Evolutionary conservation across 2,329 filamentous ascomycete species (phyloP).

Genomic region (Diaporthe capsici): DNA sequence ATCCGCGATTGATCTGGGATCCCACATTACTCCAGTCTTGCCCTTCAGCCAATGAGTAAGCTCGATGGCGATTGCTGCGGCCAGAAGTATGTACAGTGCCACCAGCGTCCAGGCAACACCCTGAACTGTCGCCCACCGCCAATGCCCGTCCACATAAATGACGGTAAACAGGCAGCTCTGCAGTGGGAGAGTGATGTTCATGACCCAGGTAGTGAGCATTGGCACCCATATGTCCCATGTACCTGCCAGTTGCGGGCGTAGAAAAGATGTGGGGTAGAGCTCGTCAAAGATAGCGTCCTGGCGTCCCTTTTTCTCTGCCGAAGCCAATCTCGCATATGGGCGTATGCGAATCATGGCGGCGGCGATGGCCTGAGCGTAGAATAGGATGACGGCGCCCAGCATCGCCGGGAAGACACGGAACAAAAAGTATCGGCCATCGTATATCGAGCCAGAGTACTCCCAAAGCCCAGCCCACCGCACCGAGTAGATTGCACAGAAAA

Average conservation of each 20-base stretch:
- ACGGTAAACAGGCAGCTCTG: conserved; percentile 82
- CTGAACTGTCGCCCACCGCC: conserved; percentile 86
- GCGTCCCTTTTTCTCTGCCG: conserved; percentile 70
- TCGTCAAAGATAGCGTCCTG: conserved; percentile 77
- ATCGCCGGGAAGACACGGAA: conserved; percentile 89
- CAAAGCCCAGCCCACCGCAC: conserved; percentile 74
- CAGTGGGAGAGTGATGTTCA: conserved; percentile 84
- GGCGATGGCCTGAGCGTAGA: conserved; percentile 84
- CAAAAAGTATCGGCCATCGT: conserved; percentile 83
- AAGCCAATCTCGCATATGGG: conserved; percentile 84
- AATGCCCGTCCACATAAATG: conserved; percentile 68
- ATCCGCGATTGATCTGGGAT: conserved; percentile 85
- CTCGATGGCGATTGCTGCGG: conserved; percentile 70
- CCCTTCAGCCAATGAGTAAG: conserved; percentile 75
- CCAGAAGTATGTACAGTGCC: conserved; percentile 78
- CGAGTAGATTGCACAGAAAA: conserved; percentile 81
- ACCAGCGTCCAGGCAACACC: conserved; percentile 84
- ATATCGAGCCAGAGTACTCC: conserved; percentile 75
- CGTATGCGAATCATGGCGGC: conserved; percentile 81
- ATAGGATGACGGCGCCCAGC: conserved; percentile 76
- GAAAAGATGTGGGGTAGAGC: conserved; percentile 79
- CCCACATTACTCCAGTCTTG: conserved; percentile 86
- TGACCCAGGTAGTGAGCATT: conserved; percentile 80
- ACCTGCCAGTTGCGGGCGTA: conserved; percentile 71
- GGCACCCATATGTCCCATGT: conserved; percentile 77